These are phyloP conservation scores for Thymus quinquecostatus DNA, from an alignment of 257 asterid species.

Conservation along the genomic window DNA sequence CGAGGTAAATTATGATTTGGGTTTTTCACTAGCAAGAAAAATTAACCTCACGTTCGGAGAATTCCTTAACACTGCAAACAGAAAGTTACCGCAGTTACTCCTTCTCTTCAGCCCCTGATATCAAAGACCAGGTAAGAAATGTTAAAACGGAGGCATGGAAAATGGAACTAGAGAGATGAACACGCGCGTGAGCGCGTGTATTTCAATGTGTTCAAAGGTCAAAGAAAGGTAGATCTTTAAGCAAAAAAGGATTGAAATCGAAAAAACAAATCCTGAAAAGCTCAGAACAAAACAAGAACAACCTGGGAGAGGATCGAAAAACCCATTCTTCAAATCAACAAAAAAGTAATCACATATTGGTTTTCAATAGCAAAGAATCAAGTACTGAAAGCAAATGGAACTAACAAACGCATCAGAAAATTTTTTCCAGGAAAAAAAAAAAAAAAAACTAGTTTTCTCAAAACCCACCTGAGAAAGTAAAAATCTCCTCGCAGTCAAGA, in stretches of 20 bases:
- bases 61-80: slow-evolving; percentile 28
- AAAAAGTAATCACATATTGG: neutral
- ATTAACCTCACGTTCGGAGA: slow-evolving; percentile 41
- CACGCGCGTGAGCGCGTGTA: slow-evolving; percentile 24
- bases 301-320: neutral
- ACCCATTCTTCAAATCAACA: neutral
- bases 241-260: neutral
- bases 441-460: neutral
- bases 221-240: slow-evolving; percentile 30
- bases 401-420: neutral
- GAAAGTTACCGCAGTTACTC: slow-evolving; percentile 23
- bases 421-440: neutral
- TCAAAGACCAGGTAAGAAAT: slow-evolving; percentile 12
- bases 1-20: slow-evolving; percentile 18
- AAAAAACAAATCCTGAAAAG: neutral
- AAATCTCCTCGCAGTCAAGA: neutral
- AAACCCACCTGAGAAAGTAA: slow-evolving; percentile 36
- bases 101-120: slow-evolving; percentile 29
- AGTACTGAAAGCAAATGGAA: neutral
- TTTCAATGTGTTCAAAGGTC: slow-evolving; percentile 12
- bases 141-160: neutral
- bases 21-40: slow-evolving; percentile 6
- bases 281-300: slow-evolving; percentile 15
- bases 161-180: slow-evolving; percentile 2
- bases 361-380: slow-evolving; percentile 3